Base-by-base conservation (phyloP, 2,329 filamentous ascomycete species). In the Volutella citrinella region DNA sequence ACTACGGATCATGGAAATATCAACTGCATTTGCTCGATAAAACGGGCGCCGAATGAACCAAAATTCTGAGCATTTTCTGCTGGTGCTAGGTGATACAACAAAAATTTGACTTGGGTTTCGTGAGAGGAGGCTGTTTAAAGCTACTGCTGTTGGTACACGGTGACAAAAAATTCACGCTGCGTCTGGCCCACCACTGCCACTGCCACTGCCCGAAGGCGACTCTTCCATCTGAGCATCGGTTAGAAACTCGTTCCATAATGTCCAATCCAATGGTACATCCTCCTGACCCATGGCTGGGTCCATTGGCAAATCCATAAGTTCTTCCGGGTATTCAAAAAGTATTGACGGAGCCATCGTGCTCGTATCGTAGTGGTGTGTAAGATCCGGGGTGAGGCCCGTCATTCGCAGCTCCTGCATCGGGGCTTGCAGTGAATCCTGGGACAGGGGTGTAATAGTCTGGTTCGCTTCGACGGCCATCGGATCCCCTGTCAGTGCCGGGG, bases 1-100 rank as follows among this genome's bases (percentile, higher is more conserved):
- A 74, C 64, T 71, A 72, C 63, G 70, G 72, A 69, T 73, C 67
- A 74, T 72, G 69, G 72, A 76, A 72, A 72, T 70, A 68, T 70
- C 67, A 68, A 66, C 65, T 70, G 70, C 72, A 75, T 74, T 68
- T 72, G 69, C 70, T 70, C 69, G 64, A 59, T 61, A 65, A 66
- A 58, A 56, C 55, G 63, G 57, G 64, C 61, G 66, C 64, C 61
- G 66, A 70, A 64, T 64, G 57, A 64, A 66, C 59, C 60, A 59
- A 61, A 59, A 59, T 43, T 51, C 45, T 54, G 44, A 48, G 52
- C 52, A 54, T 27, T 14, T 20, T n/a, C n/a, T 49, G 38, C 36
- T 32, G 41, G 44, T 40, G 47, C 30, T 38, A 43, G 46, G 50
- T 54, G 51, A 54, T 51, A 46, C 49, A 54, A 54, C 54, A 52